Percentiles rank a stretch among this genome's conserved stretches.
Conservation (phyloP, 208 protist species). For the Lotmaria passim region DNA sequence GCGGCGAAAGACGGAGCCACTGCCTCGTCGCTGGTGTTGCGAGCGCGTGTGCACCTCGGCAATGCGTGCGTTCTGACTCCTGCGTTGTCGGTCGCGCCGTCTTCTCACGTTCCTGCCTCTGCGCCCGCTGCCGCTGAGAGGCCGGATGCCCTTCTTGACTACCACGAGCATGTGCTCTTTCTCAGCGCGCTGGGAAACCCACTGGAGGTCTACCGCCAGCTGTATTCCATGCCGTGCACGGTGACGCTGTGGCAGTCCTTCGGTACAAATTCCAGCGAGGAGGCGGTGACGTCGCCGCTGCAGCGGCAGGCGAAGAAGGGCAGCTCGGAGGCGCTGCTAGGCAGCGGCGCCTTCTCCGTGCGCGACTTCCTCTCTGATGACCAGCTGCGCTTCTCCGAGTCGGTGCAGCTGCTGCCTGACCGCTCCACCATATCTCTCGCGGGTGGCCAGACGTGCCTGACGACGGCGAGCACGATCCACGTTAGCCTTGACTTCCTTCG, state of each 20-base stretch:
- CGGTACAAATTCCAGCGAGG: slow-evolving; percentile 1
- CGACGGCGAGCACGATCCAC: slow-evolving; percentile 46
- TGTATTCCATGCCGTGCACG: slow-evolving; percentile 24
- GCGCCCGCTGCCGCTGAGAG: not conserved
- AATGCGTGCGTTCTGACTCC: slow-evolving; percentile 7
- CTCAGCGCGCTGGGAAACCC: slow-evolving; percentile 29
- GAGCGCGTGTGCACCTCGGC: slow-evolving; percentile 26
- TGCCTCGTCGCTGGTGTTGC: slow-evolving; percentile 26
- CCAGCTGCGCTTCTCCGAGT: slow-evolving; percentile 49
- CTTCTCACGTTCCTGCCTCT: not conserved
- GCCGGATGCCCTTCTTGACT: not conserved
- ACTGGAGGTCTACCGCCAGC: slow-evolving; percentile 39
- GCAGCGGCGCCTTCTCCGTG: slow-evolving; percentile 56
- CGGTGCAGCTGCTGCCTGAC: slow-evolving; percentile 39
- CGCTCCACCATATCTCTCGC: slow-evolving; percentile 30
- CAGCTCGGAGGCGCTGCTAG: slow-evolving; percentile 38
- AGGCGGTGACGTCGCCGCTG: not conserved
- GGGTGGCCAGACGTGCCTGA: slow-evolving; percentile 47
- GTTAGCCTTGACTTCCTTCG: slow-evolving; percentile 71
- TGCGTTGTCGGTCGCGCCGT: not conserved
- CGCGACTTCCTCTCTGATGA: slow-evolving; percentile 53
- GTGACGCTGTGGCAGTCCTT: slow-evolving; percentile 44
- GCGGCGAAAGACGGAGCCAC: not conserved
- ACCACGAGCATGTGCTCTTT: slow-evolving; percentile 36
- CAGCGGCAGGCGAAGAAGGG: not conserved